Evolutionary conservation across 2,329 filamentous ascomycete genomes (phyloP).

Genomic region (Neoarthrinium moseri): DNA sequence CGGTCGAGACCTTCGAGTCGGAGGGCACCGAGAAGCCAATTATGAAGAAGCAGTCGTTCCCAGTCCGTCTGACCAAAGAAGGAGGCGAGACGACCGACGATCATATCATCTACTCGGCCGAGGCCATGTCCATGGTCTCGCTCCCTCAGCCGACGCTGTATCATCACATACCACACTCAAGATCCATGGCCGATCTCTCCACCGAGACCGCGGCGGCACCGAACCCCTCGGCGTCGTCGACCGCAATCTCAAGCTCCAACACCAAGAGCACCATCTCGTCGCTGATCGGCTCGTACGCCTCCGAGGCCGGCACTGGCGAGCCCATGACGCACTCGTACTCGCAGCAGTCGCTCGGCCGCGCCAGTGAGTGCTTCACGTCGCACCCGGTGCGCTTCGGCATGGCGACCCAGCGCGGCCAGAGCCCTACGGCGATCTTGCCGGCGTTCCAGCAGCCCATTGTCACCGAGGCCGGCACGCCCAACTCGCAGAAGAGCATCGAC

Average conservation of each 20-base stretch:
- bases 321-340: neutral
- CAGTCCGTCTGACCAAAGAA: neutral
- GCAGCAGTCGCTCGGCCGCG: neutral
- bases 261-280: conserved; percentile 5
- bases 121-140: neutral
- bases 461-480: conserved; percentile 6
- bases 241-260: neutral
- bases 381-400: neutral
- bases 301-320: neutral
- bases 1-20: neutral
- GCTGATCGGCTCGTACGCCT: conserved; percentile 1
- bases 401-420: no score
- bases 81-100: neutral
- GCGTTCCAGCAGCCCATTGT: neutral
- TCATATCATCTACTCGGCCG: neutral
- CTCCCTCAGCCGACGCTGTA: neutral
- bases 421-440: no score
- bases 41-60: neutral
- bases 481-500: conserved; percentile 8
- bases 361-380: conserved; percentile 1
- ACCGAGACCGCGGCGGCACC: no score
- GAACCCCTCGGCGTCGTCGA: neutral
- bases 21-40: neutral
- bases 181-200: neutral
- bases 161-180: conserved; percentile 1